Conservation (phyloP, 2,329 filamentous ascomycete species). For the Fusarium pseudoanthophilum region DNA sequence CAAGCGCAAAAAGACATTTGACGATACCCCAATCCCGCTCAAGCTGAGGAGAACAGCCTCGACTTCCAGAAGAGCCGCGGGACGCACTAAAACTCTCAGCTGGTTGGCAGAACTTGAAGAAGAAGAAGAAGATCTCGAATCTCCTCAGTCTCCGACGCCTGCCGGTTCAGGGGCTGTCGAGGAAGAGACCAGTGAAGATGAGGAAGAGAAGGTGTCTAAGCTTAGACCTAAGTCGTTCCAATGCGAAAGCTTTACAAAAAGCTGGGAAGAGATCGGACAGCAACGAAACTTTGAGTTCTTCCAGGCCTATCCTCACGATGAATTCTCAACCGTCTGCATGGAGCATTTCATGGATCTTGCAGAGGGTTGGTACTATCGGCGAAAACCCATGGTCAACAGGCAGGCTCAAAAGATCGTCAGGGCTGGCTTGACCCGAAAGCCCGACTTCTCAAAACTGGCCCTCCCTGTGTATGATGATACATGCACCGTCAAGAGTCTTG, state of each 20-base stretch:
- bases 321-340: slow-evolving; percentile 24
- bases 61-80: not conserved
- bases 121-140: not conserved
- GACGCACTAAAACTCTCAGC: not conserved
- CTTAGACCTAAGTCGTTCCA: slow-evolving; percentile 12
- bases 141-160: not conserved
- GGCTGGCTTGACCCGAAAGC: not conserved
- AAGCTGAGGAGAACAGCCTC: slow-evolving; percentile 1
- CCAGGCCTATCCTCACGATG: slow-evolving; percentile 35
- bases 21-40: not conserved
- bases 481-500: slow-evolving; percentile 3
- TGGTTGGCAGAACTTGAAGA: not conserved
- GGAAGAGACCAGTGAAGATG: not conserved
- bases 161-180: not conserved
- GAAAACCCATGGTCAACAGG: not conserved
- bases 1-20: not conserved
- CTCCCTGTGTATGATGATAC: slow-evolving; percentile 17
- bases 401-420: not conserved
- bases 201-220: not conserved
- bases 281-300: slow-evolving; percentile 20
- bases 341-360: slow-evolving; percentile 24
- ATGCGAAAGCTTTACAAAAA: not conserved
- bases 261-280: not conserved
- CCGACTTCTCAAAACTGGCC: slow-evolving; percentile 15
- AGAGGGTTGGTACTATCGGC: slow-evolving; percentile 24